Evolutionary conservation across 208 protist species (phyloP).

Genomic region (Acanthamoeba triangularis): DNA sequence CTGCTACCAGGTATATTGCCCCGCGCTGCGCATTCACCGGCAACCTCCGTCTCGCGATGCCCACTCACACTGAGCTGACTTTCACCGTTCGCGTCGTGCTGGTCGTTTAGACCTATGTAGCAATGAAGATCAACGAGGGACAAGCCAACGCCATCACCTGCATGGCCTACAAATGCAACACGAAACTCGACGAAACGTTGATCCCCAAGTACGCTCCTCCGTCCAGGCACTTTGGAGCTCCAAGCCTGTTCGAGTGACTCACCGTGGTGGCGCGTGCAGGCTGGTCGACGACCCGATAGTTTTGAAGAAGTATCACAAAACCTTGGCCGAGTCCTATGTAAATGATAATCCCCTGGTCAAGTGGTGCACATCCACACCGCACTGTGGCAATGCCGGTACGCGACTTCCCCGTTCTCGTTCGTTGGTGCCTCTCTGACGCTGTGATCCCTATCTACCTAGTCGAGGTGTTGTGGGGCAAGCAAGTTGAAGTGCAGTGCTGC

Average conservation of each 20-base stretch:
- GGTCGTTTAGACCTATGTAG: conserved; percentile 23
- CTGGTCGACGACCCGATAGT: neutral
- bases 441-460: neutral
- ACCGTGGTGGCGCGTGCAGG: neutral
- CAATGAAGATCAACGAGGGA: conserved; percentile 68
- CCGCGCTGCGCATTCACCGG: too few relatives aligned
- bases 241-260: neutral
- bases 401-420: neutral
- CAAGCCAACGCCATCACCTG: conserved; percentile 65
- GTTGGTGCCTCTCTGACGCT: neutral
- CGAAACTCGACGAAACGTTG: conserved; percentile 48
- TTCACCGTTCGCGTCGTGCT: too few relatives aligned
- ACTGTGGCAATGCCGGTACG: conserved; percentile 55
- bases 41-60: too few relatives aligned
- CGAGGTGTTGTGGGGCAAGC: conserved; percentile 47
- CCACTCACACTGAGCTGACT: too few relatives aligned
- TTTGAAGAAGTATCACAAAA: conserved; percentile 21
- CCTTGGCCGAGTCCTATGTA: conserved; percentile 58
- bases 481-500: conserved; percentile 59
- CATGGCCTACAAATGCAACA: conserved; percentile 72
- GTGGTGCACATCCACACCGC: conserved; percentile 57
- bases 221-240: neutral
- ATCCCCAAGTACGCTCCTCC: conserved; percentile 12
- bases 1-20: neutral
- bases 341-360: conserved; percentile 66